phyloP scores from a whole-genome alignment of 495 filamentous ascomycete genomes.

The Lophiotrema nucula region DNA sequence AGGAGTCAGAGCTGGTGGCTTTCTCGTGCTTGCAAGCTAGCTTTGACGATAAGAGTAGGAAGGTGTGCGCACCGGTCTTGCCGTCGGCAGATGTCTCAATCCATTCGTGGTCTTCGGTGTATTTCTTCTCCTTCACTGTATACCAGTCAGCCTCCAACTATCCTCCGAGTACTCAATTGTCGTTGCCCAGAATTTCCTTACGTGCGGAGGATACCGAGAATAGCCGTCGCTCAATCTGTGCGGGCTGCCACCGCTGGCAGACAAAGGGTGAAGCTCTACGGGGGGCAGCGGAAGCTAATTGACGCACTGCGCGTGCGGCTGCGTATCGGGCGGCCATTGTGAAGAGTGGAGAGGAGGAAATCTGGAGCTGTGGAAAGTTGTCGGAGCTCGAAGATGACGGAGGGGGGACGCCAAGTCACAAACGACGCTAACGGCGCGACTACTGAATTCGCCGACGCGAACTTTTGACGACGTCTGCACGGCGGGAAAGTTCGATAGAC shows the following conservation, averaged over 20 bases:
- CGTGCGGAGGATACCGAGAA: constrained; percentile 29
- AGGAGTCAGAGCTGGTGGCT: too few relatives aligned
- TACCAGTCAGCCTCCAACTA: background rate
- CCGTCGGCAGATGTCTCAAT: constrained; percentile 77
- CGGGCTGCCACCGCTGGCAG: constrained; percentile 15
- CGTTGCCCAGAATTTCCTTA: background rate
- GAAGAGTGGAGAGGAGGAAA: background rate
- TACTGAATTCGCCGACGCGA: background rate
- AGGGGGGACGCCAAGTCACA: background rate
- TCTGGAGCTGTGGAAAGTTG: background rate
- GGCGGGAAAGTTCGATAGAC: too few relatives aligned
- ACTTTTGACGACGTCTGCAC: background rate
- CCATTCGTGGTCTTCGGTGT: constrained; percentile 98
- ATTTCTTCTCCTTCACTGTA: constrained; percentile 63
- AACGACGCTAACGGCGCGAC: background rate
- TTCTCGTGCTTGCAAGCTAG: background rate
- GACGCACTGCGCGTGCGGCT: constrained; percentile 28
- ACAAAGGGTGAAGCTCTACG: constrained; percentile 9
- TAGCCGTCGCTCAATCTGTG: constrained; percentile 20
- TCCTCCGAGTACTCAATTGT: background rate
- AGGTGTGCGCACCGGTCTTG: constrained; percentile 57
- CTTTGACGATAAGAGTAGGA: background rate
- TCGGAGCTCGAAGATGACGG: constrained; percentile 1
- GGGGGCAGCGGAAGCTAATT: constrained; percentile 23
- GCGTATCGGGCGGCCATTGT: constrained; percentile 34